Evolutionary conservation across 1,284 basidiomycete genomes (phyloP), one percentile per base, ranked within the genome.

Genomic region (Sanghuangporus sanghuang): DNA sequence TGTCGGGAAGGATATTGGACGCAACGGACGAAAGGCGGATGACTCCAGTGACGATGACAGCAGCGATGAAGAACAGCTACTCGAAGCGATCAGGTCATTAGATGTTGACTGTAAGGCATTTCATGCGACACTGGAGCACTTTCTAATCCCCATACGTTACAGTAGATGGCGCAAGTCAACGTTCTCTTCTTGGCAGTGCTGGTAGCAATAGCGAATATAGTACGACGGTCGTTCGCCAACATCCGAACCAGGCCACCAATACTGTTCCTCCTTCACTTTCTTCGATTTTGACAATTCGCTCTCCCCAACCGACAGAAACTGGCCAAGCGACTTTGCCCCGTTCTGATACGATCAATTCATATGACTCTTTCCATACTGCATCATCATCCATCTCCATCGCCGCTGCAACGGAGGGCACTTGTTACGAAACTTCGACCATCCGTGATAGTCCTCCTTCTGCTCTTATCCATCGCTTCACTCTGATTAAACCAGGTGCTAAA

Each of bases 381-480:
- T 75, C 78, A 42, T 80, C 81, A 9, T 75, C 75, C 18, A 76
- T 82, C 21, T 89, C 86, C 1, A 84, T 81, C 55, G 82, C 89
- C 2, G 78, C 78, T 9, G 90, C 87, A 6, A 90, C 87, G 0
- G 86, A 89, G 69, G 88, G 89, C 18, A 85, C 84, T n/a, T 90
- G 86, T 2, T 36, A 60, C 2, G 55, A 57, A 32, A 57, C 44
- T 12, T 69, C 65, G 11, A 85, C 83, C 3, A 81, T 88, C 60
- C 78, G 77, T 32, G 55, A 59, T 12, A 78, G 81, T 12, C 70
- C 81, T 1, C 69, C 76, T 7, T 74, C 78, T 12, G 78, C 84
- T 6, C 78, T 85, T 62, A 80, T 92, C 0, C 93, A 96, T 74
- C 85, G 94, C 27, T 96, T 96, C 77, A 90, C 93, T 9, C 78